These are phyloP conservation scores for Mitragyna speciosa DNA, from an alignment of 257 asterid species.

Conservation along the genomic window DNA sequence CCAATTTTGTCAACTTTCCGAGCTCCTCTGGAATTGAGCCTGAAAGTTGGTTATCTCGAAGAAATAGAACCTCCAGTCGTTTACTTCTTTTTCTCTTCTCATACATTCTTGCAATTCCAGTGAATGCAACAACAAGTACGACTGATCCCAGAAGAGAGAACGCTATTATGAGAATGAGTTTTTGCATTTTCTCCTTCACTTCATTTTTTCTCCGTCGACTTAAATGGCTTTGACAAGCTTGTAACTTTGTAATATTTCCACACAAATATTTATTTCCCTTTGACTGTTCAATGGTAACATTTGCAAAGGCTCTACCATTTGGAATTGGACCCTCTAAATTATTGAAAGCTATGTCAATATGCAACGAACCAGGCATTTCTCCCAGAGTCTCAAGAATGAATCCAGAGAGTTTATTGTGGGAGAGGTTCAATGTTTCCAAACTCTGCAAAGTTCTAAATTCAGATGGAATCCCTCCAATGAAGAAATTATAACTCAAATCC, in stretches of 20 bases:
- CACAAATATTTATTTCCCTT: slow-evolving; percentile 35
- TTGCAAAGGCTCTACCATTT: slow-evolving; percentile 22
- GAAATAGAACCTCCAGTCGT: not conserved
- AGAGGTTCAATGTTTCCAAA: too few relatives aligned
- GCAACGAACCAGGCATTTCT: slow-evolving; percentile 21
- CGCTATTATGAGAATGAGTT: not conserved
- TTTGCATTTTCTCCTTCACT: not conserved
- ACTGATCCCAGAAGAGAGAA: slow-evolving; percentile 13
- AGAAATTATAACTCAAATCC: too few relatives aligned
- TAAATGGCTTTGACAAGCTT: slow-evolving; percentile 17
- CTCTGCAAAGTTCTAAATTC: too few relatives aligned
- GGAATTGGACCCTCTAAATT: slow-evolving; percentile 43
- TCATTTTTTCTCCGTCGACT: not conserved
- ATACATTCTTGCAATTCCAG: not conserved
- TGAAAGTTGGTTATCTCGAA: slow-evolving; percentile 12
- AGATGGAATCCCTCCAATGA: too few relatives aligned
- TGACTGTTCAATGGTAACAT: slow-evolving; percentile 21
- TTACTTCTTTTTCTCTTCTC: not conserved
- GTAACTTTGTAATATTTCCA: slow-evolving; percentile 32
- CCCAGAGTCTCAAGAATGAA: too few relatives aligned
- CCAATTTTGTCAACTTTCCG: slow-evolving; percentile 7
- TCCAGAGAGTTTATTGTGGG: too few relatives aligned
- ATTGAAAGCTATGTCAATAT: slow-evolving; percentile 35
- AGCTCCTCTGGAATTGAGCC: slow-evolving; percentile 21
- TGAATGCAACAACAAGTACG: slow-evolving; percentile 7